Percentiles rank a stretch among this genome's conserved stretches.
phyloP scores from a whole-genome alignment of 2,329 filamentous ascomycete species.

The Atkinsonella hypoxylon region DNA sequence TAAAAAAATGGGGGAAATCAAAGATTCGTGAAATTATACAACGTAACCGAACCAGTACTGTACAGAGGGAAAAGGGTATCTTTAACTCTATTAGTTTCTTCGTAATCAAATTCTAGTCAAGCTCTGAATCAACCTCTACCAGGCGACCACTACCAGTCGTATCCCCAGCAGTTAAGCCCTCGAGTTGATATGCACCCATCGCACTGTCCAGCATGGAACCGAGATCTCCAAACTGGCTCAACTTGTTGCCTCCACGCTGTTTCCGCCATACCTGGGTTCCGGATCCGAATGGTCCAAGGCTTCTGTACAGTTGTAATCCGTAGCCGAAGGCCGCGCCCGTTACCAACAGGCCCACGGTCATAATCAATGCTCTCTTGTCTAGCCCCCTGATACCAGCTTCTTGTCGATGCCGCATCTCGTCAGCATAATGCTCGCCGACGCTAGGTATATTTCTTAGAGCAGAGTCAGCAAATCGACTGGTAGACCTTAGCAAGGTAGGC shows the following conservation, averaged over 20 bases:
- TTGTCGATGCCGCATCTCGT: slow-evolving; percentile 25
- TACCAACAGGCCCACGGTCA: slow-evolving; percentile 22
- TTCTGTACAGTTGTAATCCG: slow-evolving; percentile 26
- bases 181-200: slow-evolving; percentile 16
- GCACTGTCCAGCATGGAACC: slow-evolving; percentile 31
- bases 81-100: neutral
- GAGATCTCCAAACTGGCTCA: slow-evolving; percentile 34
- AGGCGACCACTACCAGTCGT: slow-evolving; percentile 14
- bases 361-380: slow-evolving; percentile 20
- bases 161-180: slow-evolving; percentile 8
- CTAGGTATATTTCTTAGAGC: slow-evolving; percentile 23
- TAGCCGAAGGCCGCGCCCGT: slow-evolving; percentile 28
- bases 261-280: slow-evolving; percentile 30
- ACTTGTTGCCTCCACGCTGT: slow-evolving; percentile 15
- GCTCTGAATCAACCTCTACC: slow-evolving; percentile 23
- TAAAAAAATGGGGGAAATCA: neutral
- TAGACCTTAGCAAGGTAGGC: slow-evolving; percentile 13
- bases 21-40: neutral
- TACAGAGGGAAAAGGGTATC: slow-evolving; percentile 6
- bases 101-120: slow-evolving; percentile 17
- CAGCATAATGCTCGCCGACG: slow-evolving; percentile 23
- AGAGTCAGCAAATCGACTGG: slow-evolving; percentile 22
- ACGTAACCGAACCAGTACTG: neutral
- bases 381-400: slow-evolving; percentile 21
- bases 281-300: slow-evolving; percentile 33